Base-by-base conservation (phyloP, 2,329 filamentous ascomycete genomes). In the Neonectria coccinea region DNA sequence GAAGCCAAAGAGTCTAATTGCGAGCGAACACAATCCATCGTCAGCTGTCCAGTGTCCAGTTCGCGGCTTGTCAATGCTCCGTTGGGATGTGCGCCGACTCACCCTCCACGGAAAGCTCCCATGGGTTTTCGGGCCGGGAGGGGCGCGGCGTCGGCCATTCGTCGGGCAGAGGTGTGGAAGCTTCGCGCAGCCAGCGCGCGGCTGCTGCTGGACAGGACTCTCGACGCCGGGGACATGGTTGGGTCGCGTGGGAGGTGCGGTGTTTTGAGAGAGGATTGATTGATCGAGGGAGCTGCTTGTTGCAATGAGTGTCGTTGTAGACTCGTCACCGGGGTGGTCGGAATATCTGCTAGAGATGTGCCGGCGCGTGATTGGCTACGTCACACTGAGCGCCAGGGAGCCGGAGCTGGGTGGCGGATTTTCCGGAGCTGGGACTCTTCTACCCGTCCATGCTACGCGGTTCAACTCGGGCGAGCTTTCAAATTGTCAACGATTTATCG, bases 1-100 rank as follows among this genome's bases (percentile, higher is more conserved):
- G 84, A 98, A 98, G 56, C 95, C 95, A 74, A 97, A 93, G 65
- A 97, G 83, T 63, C 95, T 97, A 73, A 62, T 65, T 8, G 5
- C 20, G 54, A 14, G 14, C 16, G 18, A 33, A 33, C 3, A 27
- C 48, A 10, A 51, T 45, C n/a, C n/a, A 51, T 45, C n/a, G 62
- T 71, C 31, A 67, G 64, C 58, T 42, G 14, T 12, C 27, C 53
- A 22, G 29, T 42, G 14, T 12, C 27, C 50, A 22, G 29, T 57
- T 16, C 29, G 5, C 31, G n/a, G 29, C 25, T 63, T 50, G 39
- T 36, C 64, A 50, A 61, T 60, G 51, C 41, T 27, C 33, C n/a
- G 33, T 12, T 31, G 42, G 39, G 16, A 57, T 20, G 41, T 55
- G 44, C 55, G 20, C 36, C 44, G 12, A 81, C 86, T 77, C 73